Base-by-base conservation (phyloP, 257 asterid species). In the Solanum microdontum region DNA sequence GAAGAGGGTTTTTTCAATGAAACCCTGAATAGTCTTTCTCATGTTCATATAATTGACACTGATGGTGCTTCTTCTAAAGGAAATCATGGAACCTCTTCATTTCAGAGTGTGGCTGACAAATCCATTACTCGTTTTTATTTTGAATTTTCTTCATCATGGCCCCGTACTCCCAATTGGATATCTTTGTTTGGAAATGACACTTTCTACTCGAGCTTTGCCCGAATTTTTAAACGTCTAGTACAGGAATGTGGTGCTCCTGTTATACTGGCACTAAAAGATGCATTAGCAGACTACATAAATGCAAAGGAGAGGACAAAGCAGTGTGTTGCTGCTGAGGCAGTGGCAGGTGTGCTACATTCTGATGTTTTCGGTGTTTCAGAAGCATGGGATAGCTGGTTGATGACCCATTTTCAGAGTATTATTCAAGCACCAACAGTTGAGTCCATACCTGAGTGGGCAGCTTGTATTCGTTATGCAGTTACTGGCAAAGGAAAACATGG, bases 241-340 rank as follows among this genome's bases (percentile, higher is more conserved):
- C 99, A 97, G 92, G 99, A 96, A 94, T 97, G 99, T 88, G 99
- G 99, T 68, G 87, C 94, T 88, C 94, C 98, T 89, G 99, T 95
- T 91, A 87, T 97, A 87, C 89, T 90, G 87, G 92, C 98, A 43
- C 88, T 96, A 88, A 93, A 90, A 93, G 93, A 87, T 90, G 91
- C 99, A 33, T 87, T 97, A 83, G 94, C 91, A 90, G 97, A 95
- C 89, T 95, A 96, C 90, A 91, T 95, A 86, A 94, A 91, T 92
- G 93, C 99, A 66, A 91, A 92, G 89, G 99, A 96, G 95, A 96
- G 99, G 90, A 90, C 99, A 90, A 96, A 95, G 90, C 99, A 97
- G 89, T 97, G 99, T 92, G 99, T 97, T 91, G 99, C 99, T 55
- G 99, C 99, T 84, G 99, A 97, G 93, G 98, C 94, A 84, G 92